Percentiles rank a stretch among this genome's conserved stretches.
phyloP scores from a whole-genome alignment of 352 stramenopile genomes.

The Globisporangium spinosum region DNA sequence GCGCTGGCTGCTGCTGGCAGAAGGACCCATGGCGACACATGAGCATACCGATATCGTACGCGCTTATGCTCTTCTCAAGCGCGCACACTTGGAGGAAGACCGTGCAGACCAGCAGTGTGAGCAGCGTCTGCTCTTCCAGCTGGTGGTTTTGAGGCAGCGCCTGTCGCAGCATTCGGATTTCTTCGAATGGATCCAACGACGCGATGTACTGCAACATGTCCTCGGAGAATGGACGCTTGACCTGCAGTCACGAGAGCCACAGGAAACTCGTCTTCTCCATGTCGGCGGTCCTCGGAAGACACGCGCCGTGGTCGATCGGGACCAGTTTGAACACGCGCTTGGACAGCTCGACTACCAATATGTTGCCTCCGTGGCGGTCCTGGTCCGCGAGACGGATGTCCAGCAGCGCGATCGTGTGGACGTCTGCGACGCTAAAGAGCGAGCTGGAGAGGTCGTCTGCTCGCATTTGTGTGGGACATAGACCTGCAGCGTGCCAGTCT shows the following conservation, averaged over 20 bases:
- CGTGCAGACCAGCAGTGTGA: constrained; percentile 54
- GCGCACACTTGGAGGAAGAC: constrained; percentile 47
- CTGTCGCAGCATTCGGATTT: constrained; percentile 31
- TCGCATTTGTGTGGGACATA: constrained; percentile 62
- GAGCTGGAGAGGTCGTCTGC: constrained; percentile 53
- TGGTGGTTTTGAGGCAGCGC: constrained; percentile 21
- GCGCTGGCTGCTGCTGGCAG: constrained; percentile 25
- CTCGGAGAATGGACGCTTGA: constrained; percentile 39
- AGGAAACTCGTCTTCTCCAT: constrained; percentile 62
- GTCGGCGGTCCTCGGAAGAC: constrained; percentile 40
- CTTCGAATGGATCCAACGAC: constrained; percentile 30
- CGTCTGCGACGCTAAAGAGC: constrained; percentile 42
- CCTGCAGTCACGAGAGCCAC: constrained; percentile 72
- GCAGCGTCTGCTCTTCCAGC: constrained; percentile 35
- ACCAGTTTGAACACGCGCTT: constrained; percentile 38
- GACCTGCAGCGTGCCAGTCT: constrained; percentile 51
- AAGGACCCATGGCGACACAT: constrained; percentile 45
- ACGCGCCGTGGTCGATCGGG: constrained; percentile 78
- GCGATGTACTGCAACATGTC: constrained; percentile 33
- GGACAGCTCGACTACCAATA: constrained; percentile 43
- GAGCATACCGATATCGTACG: constrained; percentile 47
- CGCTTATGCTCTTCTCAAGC: constrained; percentile 39
- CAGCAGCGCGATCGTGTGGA: constrained; percentile 70
- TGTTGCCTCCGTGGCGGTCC: constrained; percentile 76
- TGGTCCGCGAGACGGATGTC: constrained; percentile 82